A percentile compares a stretch with the other conserved stretches of the same genome.
Conservation (phyloP, 2,329 filamentous ascomycete species). For the Knufia fluminis region DNA sequence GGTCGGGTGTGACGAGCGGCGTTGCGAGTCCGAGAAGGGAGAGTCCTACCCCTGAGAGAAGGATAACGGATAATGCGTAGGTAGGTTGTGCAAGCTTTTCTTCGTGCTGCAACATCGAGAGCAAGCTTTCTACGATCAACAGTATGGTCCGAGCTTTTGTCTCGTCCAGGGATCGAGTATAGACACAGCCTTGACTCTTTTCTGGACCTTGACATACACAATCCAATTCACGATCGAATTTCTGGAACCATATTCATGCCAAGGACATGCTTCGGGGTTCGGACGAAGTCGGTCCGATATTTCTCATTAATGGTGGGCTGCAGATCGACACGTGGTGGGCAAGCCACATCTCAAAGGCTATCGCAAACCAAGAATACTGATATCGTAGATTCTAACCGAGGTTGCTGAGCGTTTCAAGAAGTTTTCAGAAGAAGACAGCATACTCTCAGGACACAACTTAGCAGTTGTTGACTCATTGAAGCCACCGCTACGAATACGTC, state of each 20-base stretch:
- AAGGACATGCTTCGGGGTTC: background rate
- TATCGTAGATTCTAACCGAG: too few relatives aligned
- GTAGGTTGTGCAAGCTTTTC: background rate
- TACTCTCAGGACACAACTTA: too few relatives aligned
- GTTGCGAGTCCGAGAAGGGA: conserved; percentile 6
- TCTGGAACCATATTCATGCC: background rate
- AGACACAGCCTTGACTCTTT: too few relatives aligned
- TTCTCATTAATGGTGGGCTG: background rate
- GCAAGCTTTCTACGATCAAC: background rate
- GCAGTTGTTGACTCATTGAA: too few relatives aligned
- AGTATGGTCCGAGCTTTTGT: too few relatives aligned
- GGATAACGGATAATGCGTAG: background rate
- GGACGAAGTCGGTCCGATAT: background rate
- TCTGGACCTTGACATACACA: background rate
- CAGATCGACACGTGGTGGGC: background rate
- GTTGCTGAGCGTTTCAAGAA: too few relatives aligned
- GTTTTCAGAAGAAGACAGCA: too few relatives aligned
- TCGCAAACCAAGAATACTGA: too few relatives aligned
- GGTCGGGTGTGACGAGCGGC: conserved; percentile 1
- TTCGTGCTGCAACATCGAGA: background rate
- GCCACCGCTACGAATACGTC: too few relatives aligned
- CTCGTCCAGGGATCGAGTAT: too few relatives aligned
- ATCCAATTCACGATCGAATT: too few relatives aligned
- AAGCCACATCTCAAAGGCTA: too few relatives aligned
- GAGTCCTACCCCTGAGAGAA: background rate